Evolutionary conservation across 257 asterid species (phyloP).

Genomic region (Solanum lignicaule): DNA sequence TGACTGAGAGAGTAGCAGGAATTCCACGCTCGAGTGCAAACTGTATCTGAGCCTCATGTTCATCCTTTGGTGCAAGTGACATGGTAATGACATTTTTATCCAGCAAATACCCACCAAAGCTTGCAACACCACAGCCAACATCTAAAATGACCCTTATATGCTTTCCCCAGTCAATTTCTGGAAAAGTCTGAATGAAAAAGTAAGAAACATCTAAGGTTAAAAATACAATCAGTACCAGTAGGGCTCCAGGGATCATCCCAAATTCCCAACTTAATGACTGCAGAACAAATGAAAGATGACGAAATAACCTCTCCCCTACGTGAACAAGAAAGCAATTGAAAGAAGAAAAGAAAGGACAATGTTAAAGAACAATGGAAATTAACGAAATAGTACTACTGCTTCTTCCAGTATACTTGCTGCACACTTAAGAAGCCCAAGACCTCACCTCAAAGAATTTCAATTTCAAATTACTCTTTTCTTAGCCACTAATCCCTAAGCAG

Average conservation of each 20-base stretch:
- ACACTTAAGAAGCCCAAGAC: background rate
- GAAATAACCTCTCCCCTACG: background rate
- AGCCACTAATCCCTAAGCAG: background rate
- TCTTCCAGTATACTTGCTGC: background rate
- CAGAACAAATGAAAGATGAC: background rate
- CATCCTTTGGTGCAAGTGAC: constrained; percentile 73
- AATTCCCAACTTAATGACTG: background rate
- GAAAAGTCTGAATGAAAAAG: constrained; percentile 29
- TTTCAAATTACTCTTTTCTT: background rate
- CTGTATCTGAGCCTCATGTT: constrained; percentile 78
- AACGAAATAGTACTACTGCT: background rate
- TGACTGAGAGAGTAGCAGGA: constrained; percentile 60
- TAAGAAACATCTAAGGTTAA: background rate
- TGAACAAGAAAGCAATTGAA: background rate
- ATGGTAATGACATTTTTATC: constrained; percentile 48
- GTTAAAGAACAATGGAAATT: background rate
- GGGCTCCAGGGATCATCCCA: background rate
- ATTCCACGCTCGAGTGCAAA: constrained; percentile 75
- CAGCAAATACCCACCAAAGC: constrained; percentile 64
- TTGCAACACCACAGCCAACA: constrained; percentile 82
- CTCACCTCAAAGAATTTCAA: background rate
- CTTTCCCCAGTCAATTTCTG: constrained; percentile 54
- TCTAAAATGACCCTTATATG: constrained; percentile 52
- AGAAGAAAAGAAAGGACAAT: background rate
- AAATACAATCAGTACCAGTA: background rate